Base-by-base conservation (phyloP, 306 rosid species). In the Glycine soja region DNA sequence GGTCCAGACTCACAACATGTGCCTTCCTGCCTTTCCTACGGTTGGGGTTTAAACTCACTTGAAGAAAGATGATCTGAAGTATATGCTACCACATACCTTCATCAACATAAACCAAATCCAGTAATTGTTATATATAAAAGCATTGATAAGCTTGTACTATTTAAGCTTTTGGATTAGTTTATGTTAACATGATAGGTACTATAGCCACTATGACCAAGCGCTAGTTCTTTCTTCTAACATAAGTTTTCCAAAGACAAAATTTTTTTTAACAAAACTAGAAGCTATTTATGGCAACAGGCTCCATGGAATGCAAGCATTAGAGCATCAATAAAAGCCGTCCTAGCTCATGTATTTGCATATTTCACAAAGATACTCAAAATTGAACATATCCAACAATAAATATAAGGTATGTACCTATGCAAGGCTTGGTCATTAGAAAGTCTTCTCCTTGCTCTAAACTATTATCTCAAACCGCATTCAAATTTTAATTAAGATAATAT, bases 341-440 rank as follows among this genome's bases (percentile, higher is more conserved):
- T 40, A 64, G 75, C 72, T 75, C 71, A 36, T 74, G 43, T 72
- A 82, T 16, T 56, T 65, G 59, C 36, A 1, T 1, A 34, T 34
- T 34, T 34, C 2, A 34, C 3, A 34, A 34, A 38, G 42, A 5
- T 38, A 75, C 50, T 46, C 32, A 8, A 57, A 82, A 80, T 54
- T 1, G n/a, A 79, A 56, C 47, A 19, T 38, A 81, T 58, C 72
- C 46, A 74, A 79, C 43, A 70, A 15, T 54, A 47, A 15, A 77
- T 66, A 76, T 34, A 72, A 66, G 52, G 58, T 76, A 71, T 72
- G 19, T 75, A 95, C 99, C 98, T 90, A 79, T 95, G 98, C 94
- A 95, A 82, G 64, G 98, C 98, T 82, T 88, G 98, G 86, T 95
- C 99, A 87, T 93, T 96, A 58, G 99, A 90, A 79, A 95, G 91